phyloP scores from a whole-genome alignment of 2,329 filamentous ascomycete genomes.

The Dactylellina leptospora region DNA sequence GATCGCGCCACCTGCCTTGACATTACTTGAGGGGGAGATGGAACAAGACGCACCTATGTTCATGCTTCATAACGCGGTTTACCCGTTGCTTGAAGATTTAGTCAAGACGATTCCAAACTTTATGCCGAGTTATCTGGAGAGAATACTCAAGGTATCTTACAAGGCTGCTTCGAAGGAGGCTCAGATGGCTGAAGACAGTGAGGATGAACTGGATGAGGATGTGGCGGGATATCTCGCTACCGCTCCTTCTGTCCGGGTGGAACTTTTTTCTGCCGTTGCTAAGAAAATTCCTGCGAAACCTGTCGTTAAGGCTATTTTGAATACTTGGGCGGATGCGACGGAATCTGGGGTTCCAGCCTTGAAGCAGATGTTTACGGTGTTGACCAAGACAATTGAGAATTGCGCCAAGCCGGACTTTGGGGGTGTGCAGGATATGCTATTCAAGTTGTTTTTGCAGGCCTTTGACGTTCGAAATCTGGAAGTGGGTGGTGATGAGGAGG shows the following conservation, averaged over 20 bases:
- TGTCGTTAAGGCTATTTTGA: conserved; percentile 51
- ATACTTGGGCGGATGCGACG: conserved; percentile 53
- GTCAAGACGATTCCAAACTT: conserved; percentile 89
- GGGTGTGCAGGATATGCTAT: conserved; percentile 76
- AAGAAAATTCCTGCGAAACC: conserved; percentile 75
- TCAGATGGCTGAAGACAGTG: conserved; percentile 61
- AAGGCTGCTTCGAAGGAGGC: conserved; percentile 69
- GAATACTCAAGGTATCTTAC: conserved; percentile 76
- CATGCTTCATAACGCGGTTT: conserved; percentile 78
- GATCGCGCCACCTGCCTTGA: conserved; percentile 75
- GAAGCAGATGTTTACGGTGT: conserved; percentile 74
- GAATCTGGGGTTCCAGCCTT: conserved; percentile 53
- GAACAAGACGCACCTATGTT: conserved; percentile 61
- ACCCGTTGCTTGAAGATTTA: conserved; percentile 79
- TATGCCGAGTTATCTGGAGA: conserved; percentile 79
- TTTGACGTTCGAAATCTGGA: conserved; percentile 73
- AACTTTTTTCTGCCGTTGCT: conserved; percentile 65
- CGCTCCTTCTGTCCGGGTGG: conserved; percentile 44
- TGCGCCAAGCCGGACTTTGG: conserved; percentile 81
- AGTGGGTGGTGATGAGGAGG: conserved; percentile 62
- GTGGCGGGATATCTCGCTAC: conserved; percentile 46
- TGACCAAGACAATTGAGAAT: conserved; percentile 75
- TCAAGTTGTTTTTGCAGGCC: conserved; percentile 69
- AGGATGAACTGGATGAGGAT: conserved; percentile 61
- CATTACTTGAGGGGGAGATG: conserved; percentile 74